Base-by-base conservation (phyloP, 2,329 filamentous ascomycete species). In the Penicillium verrucosum region DNA sequence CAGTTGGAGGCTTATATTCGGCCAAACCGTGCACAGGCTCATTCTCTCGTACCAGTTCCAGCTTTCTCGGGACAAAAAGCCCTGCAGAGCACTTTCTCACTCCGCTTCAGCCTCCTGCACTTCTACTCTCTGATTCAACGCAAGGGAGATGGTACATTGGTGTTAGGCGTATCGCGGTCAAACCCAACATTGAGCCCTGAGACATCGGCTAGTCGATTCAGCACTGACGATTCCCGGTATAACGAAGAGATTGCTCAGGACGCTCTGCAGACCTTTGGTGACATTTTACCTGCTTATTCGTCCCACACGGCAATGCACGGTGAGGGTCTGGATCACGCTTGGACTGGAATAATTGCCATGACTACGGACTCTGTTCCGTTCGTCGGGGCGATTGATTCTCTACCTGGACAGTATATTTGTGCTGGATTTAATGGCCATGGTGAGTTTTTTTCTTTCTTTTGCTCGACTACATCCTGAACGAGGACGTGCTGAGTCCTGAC, bases 81-180 rank as follows among this genome's bases (percentile, higher is more conserved):
- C 2, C 64, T 79, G 5, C 61, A 60, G 12, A 75, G 64, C 48
- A 81, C 79, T 0, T 76, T 78, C 61, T 80, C 78, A 1, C 61
- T 81, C 12, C 72, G 79, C 9, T 78, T 80, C 53, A 73, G 73
- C 41, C 68, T 81, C 1, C 68, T 75, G 29, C 77, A 80, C 59
- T 81, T 80, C 68, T 81, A 80, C 65, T 80, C 78, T 0, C 64
- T 81, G n/a, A 78, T 78, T 16, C 79, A 80, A 61, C 70, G 78
- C 4, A 64, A 67, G 43, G 67, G 68, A 1, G 77, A 80, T 52
- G 78, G 78, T 0, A 76, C 77, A 7, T 59, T 79, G 4, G 69
- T 80, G 7, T 68, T 80, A 3, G 78, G 78, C 0, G 71, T 75
- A 2, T 76, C 77, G 5, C 65, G 75, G n/a, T 69, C 71, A 3